Evolutionary conservation across 2,329 filamentous ascomycete species (phyloP), one percentile per base, ranked within the genome.

Genomic region (Exophiala sp.): DNA sequence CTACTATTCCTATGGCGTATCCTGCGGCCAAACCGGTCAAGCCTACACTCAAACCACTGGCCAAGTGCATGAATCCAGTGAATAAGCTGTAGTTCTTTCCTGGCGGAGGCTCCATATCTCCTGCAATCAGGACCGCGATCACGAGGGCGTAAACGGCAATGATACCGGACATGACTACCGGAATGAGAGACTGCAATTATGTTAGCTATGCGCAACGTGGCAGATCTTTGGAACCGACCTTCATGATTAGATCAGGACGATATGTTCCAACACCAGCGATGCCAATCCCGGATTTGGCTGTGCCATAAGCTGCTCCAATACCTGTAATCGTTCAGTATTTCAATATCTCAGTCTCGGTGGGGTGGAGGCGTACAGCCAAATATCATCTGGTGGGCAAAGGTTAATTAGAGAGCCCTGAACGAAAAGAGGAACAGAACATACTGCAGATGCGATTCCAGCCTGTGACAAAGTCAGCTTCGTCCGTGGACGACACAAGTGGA

Each of bases 71-170:
- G 72, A 95, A 96, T 43, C 89, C 91, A 62, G 82, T 87, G 76
- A 94, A 99, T 62, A 97, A 78, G 68, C 85, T 91, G 76, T 95
- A 96, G 68, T 79, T 79, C 62, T 80, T 76, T 16, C 75, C 75
- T 12, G 81, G 79, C 53, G 86, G 87, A 24, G 91, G 88, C 46
- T 80, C 81, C 71, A 97, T 84, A 71, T 96, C 90, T 72, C 90
- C 87, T 52, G 91, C 89, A 71, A 99, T 99, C 64, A 99, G 83
- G 68, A 99, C 94, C 14, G 92, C 88, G 64, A 99, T 91, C 67
- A 99, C 94, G 65, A 99, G 88, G 47, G 91, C 89, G 76, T 99
- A 99, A 63, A 99, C 94, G 54, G 94, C 94, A 68, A 99, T 90
- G 70, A 99, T 99, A 83, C 94, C 94, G 65, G 94, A 95, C 94